Percentiles rank a stretch among this genome's conserved stretches.
phyloP scores from a whole-genome alignment of 2,329 filamentous ascomycete species.

The Chaetomiaceae sp. region DNA sequence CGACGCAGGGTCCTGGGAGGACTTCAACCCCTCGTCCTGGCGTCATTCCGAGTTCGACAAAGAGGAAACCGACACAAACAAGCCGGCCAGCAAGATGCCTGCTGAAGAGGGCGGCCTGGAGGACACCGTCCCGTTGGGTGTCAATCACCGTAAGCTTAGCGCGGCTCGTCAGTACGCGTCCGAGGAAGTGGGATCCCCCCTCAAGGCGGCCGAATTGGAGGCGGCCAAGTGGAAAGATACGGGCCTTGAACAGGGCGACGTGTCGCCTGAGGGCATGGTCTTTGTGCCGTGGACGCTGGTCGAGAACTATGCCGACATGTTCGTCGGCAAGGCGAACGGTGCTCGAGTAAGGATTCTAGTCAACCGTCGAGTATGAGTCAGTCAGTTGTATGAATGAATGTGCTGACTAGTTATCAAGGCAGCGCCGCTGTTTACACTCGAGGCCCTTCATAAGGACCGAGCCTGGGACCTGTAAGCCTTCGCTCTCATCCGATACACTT shows the following conservation, averaged over 20 bases:
- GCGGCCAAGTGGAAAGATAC: slow-evolving; percentile 19
- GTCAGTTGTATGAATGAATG: not conserved
- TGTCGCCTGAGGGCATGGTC: slow-evolving; percentile 24
- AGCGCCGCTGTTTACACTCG: slow-evolving; percentile 49
- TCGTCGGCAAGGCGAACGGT: slow-evolving; percentile 50
- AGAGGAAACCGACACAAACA: not conserved
- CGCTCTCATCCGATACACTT: not conserved
- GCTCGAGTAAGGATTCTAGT: slow-evolving; percentile 32
- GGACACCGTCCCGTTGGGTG: no score
- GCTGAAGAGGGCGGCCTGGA: no score
- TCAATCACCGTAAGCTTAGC: slow-evolving; percentile 22
- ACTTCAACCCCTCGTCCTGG: slow-evolving; percentile 21
- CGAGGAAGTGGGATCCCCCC: slow-evolving; percentile 4
- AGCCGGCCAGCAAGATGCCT: no score
- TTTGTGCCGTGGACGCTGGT: slow-evolving; percentile 54
- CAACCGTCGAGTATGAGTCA: not conserved
- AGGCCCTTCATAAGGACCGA: slow-evolving; percentile 53
- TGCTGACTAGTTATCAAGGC: slow-evolving; percentile 29
- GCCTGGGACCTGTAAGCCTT: slow-evolving; percentile 69
- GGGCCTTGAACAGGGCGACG: slow-evolving; percentile 28
- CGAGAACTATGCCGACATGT: slow-evolving; percentile 55
- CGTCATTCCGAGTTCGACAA: not conserved
- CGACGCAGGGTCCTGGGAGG: slow-evolving; percentile 11
- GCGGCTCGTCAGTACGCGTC: slow-evolving; percentile 20
- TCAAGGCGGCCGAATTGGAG: slow-evolving; percentile 11